Conservation (phyloP, 2,329 filamentous ascomycete species). For the Pyrenophora graminea region DNA sequence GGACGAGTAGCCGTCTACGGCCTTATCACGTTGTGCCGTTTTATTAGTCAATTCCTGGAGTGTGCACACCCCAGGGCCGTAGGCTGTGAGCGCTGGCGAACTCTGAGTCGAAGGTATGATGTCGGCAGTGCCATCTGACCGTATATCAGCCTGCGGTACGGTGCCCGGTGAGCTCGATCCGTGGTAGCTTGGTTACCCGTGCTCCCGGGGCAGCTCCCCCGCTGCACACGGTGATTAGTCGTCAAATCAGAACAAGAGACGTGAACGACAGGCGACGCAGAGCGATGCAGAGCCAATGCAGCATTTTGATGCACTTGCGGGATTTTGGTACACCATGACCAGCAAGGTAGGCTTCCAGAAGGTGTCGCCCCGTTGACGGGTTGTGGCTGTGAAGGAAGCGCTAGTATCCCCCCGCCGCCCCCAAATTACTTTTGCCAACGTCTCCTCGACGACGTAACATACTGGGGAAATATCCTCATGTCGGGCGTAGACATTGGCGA, state of each 20-base stretch:
- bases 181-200: conserved; percentile 11
- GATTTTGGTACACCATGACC: conserved; percentile 14
- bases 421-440: background rate
- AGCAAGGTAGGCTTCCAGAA: conserved; percentile 20
- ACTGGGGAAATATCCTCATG: too few species aligned
- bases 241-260: conserved; percentile 19
- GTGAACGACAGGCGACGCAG: conserved; percentile 11
- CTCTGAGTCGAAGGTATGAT: conserved; percentile 15
- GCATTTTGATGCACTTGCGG: conserved; percentile 7
- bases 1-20: conserved; percentile 21
- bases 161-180: conserved; percentile 20
- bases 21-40: conserved; percentile 24
- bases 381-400: conserved; percentile 19
- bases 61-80: conserved; percentile 16
- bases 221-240: conserved; percentile 4
- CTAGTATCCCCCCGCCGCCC: too few species aligned
- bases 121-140: conserved; percentile 26
- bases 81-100: conserved; percentile 11
- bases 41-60: conserved; percentile 23
- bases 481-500: background rate
- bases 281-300: conserved; percentile 1
- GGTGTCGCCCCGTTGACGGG: conserved; percentile 13
- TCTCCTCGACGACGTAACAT: background rate
- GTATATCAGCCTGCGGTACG: conserved; percentile 14
- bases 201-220: conserved; percentile 12